Base-by-base conservation (phyloP, 805 yeast genomes). In the Nadsonia fulvescens region DNA sequence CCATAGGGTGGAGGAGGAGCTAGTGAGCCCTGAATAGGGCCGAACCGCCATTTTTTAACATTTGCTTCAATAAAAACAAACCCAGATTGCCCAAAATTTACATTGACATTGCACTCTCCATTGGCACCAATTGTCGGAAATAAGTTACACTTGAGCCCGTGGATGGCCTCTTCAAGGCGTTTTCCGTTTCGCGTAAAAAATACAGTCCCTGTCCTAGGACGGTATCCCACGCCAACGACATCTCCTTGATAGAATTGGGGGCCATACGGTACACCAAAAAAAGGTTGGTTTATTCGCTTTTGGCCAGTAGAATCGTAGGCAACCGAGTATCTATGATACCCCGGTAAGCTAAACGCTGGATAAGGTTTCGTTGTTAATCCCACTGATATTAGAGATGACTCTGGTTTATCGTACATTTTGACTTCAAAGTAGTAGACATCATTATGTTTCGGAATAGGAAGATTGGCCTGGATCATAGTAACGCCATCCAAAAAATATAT, bases 141-240 rank as follows among this genome's bases (percentile, higher is more conserved):
- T 16, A 89, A 34, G 40, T 73, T 70, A 36, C 67, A 57, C 36
- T 65, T 71, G 60, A 81, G 71, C 24, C 78, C 70, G 38, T 65
- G 71, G 16, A 81, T 60, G 26, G 70, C 70, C 27, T 77, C 72
- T 43, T 83, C 95, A 14, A 89, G 53, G 43, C 79, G 81, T 45
- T 81, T 81, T 15, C 98, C 98, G 41, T 89, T 89, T 37, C 93
- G 63, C 0, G 98, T 89, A 58, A 83, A 89, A 42, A 89, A 89
- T 0, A 89, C 63, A 0, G 93, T 71, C 2, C 95, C 93, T 10
- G 78, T 59, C 23, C 81, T 58, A 2, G 78, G 69, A 32, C 86
- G 62, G 43, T 79, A 76, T 1, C 98, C 98, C 15, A 86, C 66
- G 2, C 98, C 98, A 8, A 89, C 61, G 16, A 89, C 91, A 47